Percentiles rank a stretch among this genome's conserved stretches.
Conservation (phyloP, 129 eudicot genomes). For the carrot (Daucus carota) region DH1_v3.0 NC_030383.2:53111001-53111500, state of each 20-base stretch:
- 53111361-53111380: neutral
- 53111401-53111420: neutral
- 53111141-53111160: conserved; percentile 91
- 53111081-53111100: conserved; percentile 56
- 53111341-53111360: neutral
- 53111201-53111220: conserved; percentile 50
- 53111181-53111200: conserved; percentile 48
- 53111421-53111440: neutral
- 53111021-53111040: neutral
- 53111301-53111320: neutral
- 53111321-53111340: neutral
- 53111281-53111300: neutral
- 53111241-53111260: neutral
- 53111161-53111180: conserved; percentile 42
- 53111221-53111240: conserved; percentile 38
- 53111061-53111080: neutral
- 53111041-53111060: neutral
- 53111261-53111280: neutral
- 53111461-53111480: neutral
- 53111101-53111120: conserved; percentile 86
- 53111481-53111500: neutral
- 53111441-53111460: neutral
- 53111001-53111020: neutral
- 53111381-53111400: neutral
- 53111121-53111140: conserved; percentile 95